These are phyloP conservation scores for Abrus precatorius DNA, from an alignment of 306 rosid genomes.

Conservation along the genomic window DNA sequence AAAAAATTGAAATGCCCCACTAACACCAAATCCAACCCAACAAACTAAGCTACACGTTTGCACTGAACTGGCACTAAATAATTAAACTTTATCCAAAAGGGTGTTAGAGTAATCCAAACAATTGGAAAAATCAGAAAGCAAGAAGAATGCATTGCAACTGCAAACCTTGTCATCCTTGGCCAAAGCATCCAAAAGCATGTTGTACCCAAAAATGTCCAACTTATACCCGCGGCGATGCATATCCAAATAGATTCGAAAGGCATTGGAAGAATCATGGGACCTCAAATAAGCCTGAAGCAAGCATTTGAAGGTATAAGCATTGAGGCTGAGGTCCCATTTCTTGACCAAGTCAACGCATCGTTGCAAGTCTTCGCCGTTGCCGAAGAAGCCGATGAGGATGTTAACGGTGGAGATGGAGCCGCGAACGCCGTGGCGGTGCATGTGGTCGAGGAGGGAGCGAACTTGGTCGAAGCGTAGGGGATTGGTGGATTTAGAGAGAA, in stretches of 20 bases:
- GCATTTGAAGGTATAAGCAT: conserved; percentile 84
- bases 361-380: conserved; percentile 63
- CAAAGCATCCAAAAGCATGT: conserved; percentile 86
- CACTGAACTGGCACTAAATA: not conserved
- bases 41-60: not conserved
- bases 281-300: conserved; percentile 89
- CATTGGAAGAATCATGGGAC: conserved; percentile 59
- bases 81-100: conserved; percentile 23
- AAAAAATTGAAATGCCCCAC: not conserved
- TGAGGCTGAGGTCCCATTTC: conserved; percentile 81
- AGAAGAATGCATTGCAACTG: not conserved
- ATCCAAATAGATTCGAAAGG: conserved; percentile 66
- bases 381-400: conserved; percentile 71
- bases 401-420: conserved; percentile 91
- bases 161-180: conserved; percentile 80
- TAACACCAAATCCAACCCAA: not conserved
- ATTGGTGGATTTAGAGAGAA: conserved; percentile 79
- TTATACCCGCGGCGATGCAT: conserved; percentile 66
- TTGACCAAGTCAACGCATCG: conserved; percentile 65
- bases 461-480: conserved; percentile 65
- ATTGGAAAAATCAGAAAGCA: not conserved
- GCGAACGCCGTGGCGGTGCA: conserved; percentile 59
- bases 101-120: not conserved
- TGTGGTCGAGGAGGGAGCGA: conserved; percentile 61
- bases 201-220: conserved; percentile 76